Base-by-base conservation (phyloP, 2,329 filamentous ascomycete species). In the Fusarium transvaalense region DNA sequence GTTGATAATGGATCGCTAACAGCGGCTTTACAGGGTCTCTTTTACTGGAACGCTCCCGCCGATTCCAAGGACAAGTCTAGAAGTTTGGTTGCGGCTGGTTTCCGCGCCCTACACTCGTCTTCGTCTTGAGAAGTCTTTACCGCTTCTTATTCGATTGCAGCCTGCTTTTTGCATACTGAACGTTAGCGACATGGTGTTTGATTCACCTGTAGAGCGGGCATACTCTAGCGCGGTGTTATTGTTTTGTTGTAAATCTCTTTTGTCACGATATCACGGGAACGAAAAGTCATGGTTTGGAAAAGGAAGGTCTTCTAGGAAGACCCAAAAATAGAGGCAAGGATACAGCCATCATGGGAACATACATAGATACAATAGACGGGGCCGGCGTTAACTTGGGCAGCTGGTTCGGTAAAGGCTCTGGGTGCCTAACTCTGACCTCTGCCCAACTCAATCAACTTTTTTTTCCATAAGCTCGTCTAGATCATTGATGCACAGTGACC, bases 21-120 rank as follows among this genome's bases (percentile, higher is more conserved):
- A 10, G 42, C 15, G 32, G 12, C n/a, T 53, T 58, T 42, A 27
- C 71, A 89, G 87, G 92, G 92, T 0, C 79, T 96, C 10, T 95
- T 94, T 77, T 96, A 94, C 78, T 94, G 91, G 91, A 89, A 91
- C 54, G 91, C 89, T n/a, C 90, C 91, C 15, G 88, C 87, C 5
- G 92, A 96, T 80, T 85, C 86, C 29, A 82, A 80, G 69, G 84
- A 87, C 54, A 84, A 82, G 64, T 83, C 85, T 52, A 82, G 87
- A 52, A 89, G 87, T 74, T 77, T 90, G 55, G 81, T 90, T 61
- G 83, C 85, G 46, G 81, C 87, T 19, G 88, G 88, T 7, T 90
- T 89, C 75, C 83, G 84, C 59, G 83, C 86, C 10, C 76, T 89
- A 62, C 87, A 89, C 73, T 76, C 76, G 38, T 77, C 75, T 23